Evolutionary conservation across 257 asterid genomes (phyloP).

Genomic region (Verbena officinalis): DNA sequence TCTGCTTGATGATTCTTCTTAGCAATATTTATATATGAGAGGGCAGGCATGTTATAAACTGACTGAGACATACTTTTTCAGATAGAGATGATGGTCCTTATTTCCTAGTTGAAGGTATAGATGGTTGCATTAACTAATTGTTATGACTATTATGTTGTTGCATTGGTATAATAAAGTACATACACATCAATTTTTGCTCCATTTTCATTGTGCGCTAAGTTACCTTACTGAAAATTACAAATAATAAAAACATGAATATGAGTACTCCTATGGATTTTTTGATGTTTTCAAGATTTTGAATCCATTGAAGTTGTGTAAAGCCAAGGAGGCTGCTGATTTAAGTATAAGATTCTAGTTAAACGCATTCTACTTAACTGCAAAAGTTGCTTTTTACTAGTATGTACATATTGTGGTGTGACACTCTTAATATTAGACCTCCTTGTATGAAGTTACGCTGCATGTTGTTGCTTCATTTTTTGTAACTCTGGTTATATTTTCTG

Average conservation of each 20-base stretch:
- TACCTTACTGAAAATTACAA: not conserved
- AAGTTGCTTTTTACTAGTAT: conserved; percentile 12
- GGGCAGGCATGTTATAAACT: conserved; percentile 14
- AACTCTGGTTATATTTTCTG: conserved; percentile 1
- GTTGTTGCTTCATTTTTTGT: conserved; percentile 5
- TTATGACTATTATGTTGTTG: conserved; percentile 7
- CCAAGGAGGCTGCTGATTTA: not conserved
- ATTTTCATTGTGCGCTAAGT: not conserved
- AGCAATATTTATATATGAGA: conserved; percentile 26
- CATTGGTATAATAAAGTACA: not conserved
- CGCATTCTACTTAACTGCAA: not conserved
- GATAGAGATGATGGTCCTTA: conserved; percentile 25
- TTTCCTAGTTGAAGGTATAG: conserved; percentile 29
- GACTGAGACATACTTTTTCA: not conserved
- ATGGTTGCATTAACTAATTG: not conserved
- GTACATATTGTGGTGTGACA: not conserved
- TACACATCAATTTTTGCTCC: not conserved
- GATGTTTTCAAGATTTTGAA: not conserved
- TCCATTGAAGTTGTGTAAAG: not conserved
- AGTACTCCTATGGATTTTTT: not conserved
- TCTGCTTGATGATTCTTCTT: conserved; percentile 21
- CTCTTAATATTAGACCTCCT: not conserved
- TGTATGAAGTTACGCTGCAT: not conserved
- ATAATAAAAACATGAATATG: not conserved
- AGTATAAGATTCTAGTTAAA: not conserved